Evolutionary conservation across 192 early-diverging fungal species (phyloP).

Genomic region (Gaertneriomyces semiglobifer): DNA sequence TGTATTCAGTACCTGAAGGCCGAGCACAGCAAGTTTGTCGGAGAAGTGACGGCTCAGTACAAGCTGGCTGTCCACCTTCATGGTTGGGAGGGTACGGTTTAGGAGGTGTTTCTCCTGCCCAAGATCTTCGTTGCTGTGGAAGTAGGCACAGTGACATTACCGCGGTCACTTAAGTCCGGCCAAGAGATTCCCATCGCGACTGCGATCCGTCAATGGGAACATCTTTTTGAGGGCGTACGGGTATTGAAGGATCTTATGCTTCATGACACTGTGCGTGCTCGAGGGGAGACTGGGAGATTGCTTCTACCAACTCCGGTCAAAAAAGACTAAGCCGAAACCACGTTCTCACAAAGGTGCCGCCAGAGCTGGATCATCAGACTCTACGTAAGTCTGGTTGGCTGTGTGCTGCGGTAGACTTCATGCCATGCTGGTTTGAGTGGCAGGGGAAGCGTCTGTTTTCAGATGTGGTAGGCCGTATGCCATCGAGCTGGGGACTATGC

Average conservation of each 20-base stretch:
- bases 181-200: not conserved
- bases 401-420: no score
- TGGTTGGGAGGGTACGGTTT: not conserved
- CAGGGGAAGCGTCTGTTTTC: no score
- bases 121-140: constrained; percentile 14
- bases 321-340: no score
- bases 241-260: not conserved
- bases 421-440: no score
- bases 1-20: not conserved
- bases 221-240: not conserved
- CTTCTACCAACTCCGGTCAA: no score
- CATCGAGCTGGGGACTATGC: no score
- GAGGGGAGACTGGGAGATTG: no score
- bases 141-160: not conserved
- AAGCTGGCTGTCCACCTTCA: constrained; percentile 6
- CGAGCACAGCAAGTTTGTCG: not conserved
- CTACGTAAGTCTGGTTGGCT: no score
- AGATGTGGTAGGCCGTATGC: no score
- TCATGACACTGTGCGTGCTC: no score
- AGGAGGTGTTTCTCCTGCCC: constrained; percentile 4
- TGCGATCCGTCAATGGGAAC: not conserved
- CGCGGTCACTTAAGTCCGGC: not conserved
- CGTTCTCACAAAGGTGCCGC: no score
- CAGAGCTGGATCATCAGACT: no score
- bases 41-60: not conserved